Base-by-base conservation (phyloP, 352 stramenopile genomes). In the Pythium plurisporium region DNA sequence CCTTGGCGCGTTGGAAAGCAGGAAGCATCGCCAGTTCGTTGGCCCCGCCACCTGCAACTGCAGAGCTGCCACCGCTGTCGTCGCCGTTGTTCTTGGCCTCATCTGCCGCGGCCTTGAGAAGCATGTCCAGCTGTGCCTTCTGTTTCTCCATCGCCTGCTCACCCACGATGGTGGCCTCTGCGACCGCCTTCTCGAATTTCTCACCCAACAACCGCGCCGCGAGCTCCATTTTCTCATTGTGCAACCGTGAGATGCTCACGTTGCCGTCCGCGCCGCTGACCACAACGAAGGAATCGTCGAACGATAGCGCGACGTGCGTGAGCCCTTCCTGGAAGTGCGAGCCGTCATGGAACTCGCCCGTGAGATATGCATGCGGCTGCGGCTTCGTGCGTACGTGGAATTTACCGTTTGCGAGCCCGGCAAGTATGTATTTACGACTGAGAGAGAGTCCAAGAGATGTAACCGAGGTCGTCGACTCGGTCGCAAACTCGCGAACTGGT, bases 261-360 rank as follows among this genome's bases (percentile, higher is more conserved):
- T 90, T 82, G 6, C 89, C 87, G 42, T 97, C 89, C 19, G 53
- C 65, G 12, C 87, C 89, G 5, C 68, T 73, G 23, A 75, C 73
- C 15, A 97, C 26, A 1, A 93, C 60, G 27, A 87, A 96, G 27
- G 76, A 80, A 42, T 96, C 87, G 62, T 97, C 89, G 30, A 87
- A 96, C 14, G 80, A 94, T 31, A 90, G 47, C n/a, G 73, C 69
- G 12, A 84, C 60, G 9, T 67, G 63, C 15, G 49, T 61, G 11
- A 0, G 23, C 6, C 30, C 54, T 5, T 54, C 59, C 17, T n/a
- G 26, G 19, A 42, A 42, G 20, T 59, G 30, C 0, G 30, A 33
- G 17, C 52, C 52, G 36, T 96, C 89, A 60, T 97, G 88, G 31
- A 92, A 88, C 51, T 87, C 81, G 36, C 82, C 76, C 7, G 66